phyloP scores from a whole-genome alignment of 495 filamentous ascomycete species.

The Tuber magnatum region DNA sequence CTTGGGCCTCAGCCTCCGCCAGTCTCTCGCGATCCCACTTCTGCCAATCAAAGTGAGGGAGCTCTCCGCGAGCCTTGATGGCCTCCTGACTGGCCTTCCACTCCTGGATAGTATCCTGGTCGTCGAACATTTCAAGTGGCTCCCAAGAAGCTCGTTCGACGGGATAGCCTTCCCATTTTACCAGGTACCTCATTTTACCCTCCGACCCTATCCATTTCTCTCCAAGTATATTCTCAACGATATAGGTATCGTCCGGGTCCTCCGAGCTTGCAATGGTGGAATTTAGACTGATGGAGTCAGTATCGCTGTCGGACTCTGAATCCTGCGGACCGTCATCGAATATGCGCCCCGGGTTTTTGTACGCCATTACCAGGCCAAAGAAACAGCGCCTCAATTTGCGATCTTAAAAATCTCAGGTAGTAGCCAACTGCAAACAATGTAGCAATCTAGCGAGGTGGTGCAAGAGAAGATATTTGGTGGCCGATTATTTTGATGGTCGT shows the following conservation, averaged over 20 bases:
- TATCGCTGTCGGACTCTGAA: constrained; percentile 41
- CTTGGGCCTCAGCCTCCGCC: constrained; percentile 27
- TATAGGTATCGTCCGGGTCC: constrained; percentile 46
- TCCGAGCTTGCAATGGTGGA: constrained; percentile 50
- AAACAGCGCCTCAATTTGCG: neutral
- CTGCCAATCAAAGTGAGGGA: constrained; percentile 33
- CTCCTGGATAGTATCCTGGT: constrained; percentile 42
- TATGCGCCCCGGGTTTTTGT: neutral
- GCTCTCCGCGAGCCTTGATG: constrained; percentile 15
- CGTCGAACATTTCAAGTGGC: constrained; percentile 50
- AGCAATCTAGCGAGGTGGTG: neutral
- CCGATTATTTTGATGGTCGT: neutral
- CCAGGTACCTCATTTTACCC: constrained; percentile 50
- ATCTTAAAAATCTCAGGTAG: too few species aligned
- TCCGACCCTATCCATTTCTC: constrained; percentile 45
- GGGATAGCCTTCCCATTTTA: constrained; percentile 61
- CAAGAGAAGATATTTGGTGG: neutral
- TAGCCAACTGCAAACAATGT: neutral
- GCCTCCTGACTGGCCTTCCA: constrained; percentile 28
- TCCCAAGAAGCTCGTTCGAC: constrained; percentile 59
- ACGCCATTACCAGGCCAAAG: neutral
- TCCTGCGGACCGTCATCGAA: constrained; percentile 8
- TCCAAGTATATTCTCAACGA: constrained; percentile 50
- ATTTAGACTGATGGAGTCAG: constrained; percentile 56
- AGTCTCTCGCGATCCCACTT: constrained; percentile 36